These are phyloP conservation scores for Kalaharituber pfeilii DNA, from an alignment of 2,329 filamentous ascomycete genomes.

Conservation along the genomic window DNA sequence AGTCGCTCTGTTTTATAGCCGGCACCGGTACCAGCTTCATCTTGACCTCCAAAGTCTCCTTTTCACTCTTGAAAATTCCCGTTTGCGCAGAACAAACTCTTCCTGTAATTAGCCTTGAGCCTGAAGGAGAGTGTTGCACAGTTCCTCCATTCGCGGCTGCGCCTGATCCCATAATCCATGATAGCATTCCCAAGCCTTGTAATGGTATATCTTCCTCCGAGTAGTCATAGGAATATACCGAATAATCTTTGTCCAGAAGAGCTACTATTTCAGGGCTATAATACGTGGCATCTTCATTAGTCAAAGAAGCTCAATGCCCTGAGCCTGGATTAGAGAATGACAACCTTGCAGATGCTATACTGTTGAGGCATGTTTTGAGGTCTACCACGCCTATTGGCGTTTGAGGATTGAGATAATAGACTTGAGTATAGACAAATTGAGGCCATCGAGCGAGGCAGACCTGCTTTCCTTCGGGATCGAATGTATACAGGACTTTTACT, in stretches of 20 bases:
- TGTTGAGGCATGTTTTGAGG: constrained; percentile 68
- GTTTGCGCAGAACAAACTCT: constrained; percentile 75
- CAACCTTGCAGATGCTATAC: constrained; percentile 49
- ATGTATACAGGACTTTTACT: constrained; percentile 97
- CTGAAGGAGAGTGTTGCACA: constrained; percentile 16
- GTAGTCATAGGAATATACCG: constrained; percentile 93
- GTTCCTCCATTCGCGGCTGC: constrained; percentile 22
- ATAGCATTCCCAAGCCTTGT: constrained; percentile 90
- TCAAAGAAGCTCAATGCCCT: constrained; percentile 3
- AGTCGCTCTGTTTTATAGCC: constrained; percentile 32
- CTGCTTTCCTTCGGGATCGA: constrained; percentile 73
- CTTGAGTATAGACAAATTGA: constrained; percentile 61
- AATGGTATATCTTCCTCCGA: constrained; percentile 86
- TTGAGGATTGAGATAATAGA: constrained; percentile 60
- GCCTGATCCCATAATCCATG: constrained; percentile 51
- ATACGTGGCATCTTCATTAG: too few relatives aligned
- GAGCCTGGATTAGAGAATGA: constrained; percentile 19
- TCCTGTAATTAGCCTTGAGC: constrained; percentile 54
- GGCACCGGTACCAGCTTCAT: constrained; percentile 67
- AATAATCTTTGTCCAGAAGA: constrained; percentile 63
- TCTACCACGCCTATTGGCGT: constrained; percentile 76
- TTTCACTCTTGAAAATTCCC: constrained; percentile 58
- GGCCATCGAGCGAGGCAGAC: constrained; percentile 80
- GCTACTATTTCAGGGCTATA: constrained; percentile 73
- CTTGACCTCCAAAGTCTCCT: constrained; percentile 84